Percentiles rank a stretch among this genome's conserved stretches.
phyloP scores from a whole-genome alignment of 768 basidiomycete species.

The Pulveroboletus sp. region DNA sequence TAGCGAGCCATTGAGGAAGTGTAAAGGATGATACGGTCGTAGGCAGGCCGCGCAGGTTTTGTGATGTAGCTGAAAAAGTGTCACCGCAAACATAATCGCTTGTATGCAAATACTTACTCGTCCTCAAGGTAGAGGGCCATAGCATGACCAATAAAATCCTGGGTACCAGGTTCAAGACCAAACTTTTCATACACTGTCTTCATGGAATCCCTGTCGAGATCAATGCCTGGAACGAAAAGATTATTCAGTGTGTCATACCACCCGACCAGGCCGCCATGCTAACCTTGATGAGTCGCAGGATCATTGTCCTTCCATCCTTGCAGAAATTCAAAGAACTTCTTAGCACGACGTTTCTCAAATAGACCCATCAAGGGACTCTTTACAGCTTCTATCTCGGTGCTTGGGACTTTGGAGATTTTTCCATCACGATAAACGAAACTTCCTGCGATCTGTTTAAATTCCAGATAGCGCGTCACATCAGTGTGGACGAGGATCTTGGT shows the following conservation, averaged over 20 bases:
- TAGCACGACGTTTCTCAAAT: constrained; percentile 96
- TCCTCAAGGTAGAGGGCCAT: constrained; percentile 99
- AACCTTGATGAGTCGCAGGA: constrained; percentile 95
- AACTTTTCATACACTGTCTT: constrained; percentile 95
- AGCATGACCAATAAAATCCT: constrained; percentile 98
- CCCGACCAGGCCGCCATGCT: constrained; percentile 11
- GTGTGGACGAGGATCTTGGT: constrained; percentile 98
- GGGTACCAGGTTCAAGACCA: constrained; percentile 93
- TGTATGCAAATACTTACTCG: constrained; percentile 57
- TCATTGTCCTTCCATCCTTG: constrained; percentile 96
- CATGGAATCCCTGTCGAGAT: constrained; percentile 92
- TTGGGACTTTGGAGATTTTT: constrained; percentile 95
- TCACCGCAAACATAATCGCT: constrained; percentile 6
- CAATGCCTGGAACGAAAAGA: constrained; percentile 52
- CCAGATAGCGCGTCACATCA: constrained; percentile 96
- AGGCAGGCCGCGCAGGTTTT: constrained; percentile 85
- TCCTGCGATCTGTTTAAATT: constrained; percentile 99
- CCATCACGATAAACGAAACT: constrained; percentile 98
- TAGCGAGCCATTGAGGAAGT: constrained; percentile 98
- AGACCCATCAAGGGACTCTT: constrained; percentile 96
- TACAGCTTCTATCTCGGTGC: constrained; percentile 96
- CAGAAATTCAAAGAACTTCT: constrained; percentile 97
- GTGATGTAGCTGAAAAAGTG: constrained; percentile 72
- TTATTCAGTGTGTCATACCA: constrained; percentile 1
- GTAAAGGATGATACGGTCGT: constrained; percentile 95